Evolutionary conservation across 352 stramenopile genomes (phyloP), one percentile per base, ranked within the genome.

Genomic region (Pythium vanterpoolii): DNA sequence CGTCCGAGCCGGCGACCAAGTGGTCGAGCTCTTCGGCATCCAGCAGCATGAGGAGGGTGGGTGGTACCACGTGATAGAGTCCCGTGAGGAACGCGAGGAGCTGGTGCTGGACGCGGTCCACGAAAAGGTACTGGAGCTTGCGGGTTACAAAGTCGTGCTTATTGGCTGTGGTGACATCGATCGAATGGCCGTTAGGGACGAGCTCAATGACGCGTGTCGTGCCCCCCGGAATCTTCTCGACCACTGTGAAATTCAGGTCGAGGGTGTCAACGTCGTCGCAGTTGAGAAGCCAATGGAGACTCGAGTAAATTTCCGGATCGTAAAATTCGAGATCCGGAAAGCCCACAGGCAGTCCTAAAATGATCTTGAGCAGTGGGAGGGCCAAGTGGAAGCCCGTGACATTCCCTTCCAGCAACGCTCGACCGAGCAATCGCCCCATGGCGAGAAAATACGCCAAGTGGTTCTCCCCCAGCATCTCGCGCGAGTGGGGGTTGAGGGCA

Each of bases 311-410:
- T 19, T 86, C 79, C 0, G 79, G 73, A 46, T 92, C 78, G 19
- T 83, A 74, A 50, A 86, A 82, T 69, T 97, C 86, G 8, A 99
- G 71, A 73, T 99, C 96, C 21, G 89, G 77, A 24, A 99, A 89
- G 16, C 82, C 91, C 44, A 99, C 76, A 4, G 97, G 97, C 56
- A 93, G 97, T 1, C 91, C 96, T 14, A 98, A 72, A 26, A 99
- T 90, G 59, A 99, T 89, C 76, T 99, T 99, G 69, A 99, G 97
- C 39, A 99, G 70, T 28, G 97, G 91, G 14, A 95, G 72, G 2
- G 95, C 89, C 70, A 99, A 83, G 65, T 99, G 96, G 40, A 96
- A 96, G 47, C 88, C 82, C 0, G 99, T 87, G 26, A 98, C 77
- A 48, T 98, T 96, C 34, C 93, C 85, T 65, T 99, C 97, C 3